Conservation (phyloP, 257 asterid genomes). For the Scutellaria galericulata region DNA sequence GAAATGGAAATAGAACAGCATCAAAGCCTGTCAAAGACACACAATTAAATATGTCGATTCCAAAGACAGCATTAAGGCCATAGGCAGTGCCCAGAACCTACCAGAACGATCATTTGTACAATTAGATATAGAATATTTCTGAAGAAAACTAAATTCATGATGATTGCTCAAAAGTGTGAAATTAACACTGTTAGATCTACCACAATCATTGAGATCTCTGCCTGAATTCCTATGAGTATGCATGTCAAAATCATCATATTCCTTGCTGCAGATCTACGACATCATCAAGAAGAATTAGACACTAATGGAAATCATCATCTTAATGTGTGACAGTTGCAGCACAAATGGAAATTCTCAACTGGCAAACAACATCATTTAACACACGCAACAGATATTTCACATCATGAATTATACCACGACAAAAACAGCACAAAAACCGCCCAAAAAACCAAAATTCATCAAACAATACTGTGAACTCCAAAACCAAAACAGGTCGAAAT, state of each 20-base stretch:
- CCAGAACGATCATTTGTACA: constrained; percentile 40
- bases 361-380: no score
- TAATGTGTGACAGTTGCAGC: no score
- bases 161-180: constrained; percentile 26
- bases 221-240: constrained; percentile 77
- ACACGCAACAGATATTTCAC: no score
- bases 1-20: constrained; percentile 74
- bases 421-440: no score
- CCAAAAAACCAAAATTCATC: no score
- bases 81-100: constrained; percentile 94
- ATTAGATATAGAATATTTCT: constrained; percentile 25
- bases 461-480: no score
- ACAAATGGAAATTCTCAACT: no score
- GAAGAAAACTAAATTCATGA: constrained; percentile 16
- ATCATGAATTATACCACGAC: no score
- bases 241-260: constrained; percentile 78
- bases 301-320: no score
- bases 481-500: no score
- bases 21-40: constrained; percentile 76
- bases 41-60: constrained; percentile 76
- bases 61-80: constrained; percentile 85
- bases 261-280: constrained; percentile 82
- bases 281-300: constrained; percentile 24
- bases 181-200: constrained; percentile 90
- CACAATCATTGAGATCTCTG: constrained; percentile 78